phyloP scores from a whole-genome alignment of 805 yeast species.

The Teunomyces panamensis region DNA sequence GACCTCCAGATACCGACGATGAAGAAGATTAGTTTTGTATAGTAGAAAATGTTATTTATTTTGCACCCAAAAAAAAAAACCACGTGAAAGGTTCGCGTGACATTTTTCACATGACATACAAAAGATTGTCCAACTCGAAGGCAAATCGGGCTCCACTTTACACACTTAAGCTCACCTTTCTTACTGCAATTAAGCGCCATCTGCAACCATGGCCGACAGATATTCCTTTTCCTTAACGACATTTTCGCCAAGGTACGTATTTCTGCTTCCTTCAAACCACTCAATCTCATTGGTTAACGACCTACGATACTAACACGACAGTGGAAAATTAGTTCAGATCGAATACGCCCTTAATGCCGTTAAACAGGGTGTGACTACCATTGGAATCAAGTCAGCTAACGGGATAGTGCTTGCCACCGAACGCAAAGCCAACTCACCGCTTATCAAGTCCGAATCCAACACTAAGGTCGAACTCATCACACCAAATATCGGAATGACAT shows the following conservation, averaged over 20 bases:
- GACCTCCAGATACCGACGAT: constrained; percentile 89
- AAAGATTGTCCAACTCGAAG: constrained; percentile 6
- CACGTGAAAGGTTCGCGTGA: too few species aligned
- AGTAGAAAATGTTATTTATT: background rate
- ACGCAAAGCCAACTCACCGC: constrained; percentile 77
- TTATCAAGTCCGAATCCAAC: constrained; percentile 70
- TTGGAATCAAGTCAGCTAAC: constrained; percentile 90
- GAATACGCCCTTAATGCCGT: constrained; percentile 97
- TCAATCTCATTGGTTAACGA: background rate
- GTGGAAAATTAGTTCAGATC: constrained; percentile 96
- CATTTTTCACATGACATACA: background rate
- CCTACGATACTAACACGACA: constrained; percentile 29
- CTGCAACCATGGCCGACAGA: constrained; percentile 87
- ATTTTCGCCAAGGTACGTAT: constrained; percentile 86
- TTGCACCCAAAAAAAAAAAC: background rate
- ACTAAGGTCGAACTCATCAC: constrained; percentile 81
- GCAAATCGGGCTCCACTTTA: constrained; percentile 7
- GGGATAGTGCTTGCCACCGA: constrained; percentile 98
- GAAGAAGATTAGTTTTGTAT: constrained; percentile 52
- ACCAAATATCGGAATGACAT: constrained; percentile 95
- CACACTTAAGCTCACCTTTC: background rate
- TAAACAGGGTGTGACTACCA: constrained; percentile 94
- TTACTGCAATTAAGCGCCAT: background rate
- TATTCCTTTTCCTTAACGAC: constrained; percentile 96
- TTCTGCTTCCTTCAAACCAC: background rate